Conservation (phyloP, 2,329 filamentous ascomycete genomes). For the Onygenales sp. region DNA sequence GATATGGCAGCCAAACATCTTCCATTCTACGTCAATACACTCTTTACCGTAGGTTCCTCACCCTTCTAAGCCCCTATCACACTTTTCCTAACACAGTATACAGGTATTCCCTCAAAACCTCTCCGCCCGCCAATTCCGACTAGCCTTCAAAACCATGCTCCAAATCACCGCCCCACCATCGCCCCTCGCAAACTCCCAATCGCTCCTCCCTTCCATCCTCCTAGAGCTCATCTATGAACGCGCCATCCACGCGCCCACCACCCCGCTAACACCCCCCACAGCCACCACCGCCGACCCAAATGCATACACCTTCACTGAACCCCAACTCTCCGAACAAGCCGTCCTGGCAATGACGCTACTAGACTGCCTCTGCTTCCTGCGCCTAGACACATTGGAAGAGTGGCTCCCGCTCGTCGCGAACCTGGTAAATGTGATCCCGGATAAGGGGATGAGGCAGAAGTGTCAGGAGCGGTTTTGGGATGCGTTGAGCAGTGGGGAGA, state of each 20-base stretch:
- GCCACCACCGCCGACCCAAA: slow-evolving; percentile 22
- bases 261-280: slow-evolving; percentile 31
- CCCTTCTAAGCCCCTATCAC: background rate
- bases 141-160: slow-evolving; percentile 79
- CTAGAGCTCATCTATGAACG: slow-evolving; percentile 68
- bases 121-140: slow-evolving; percentile 73
- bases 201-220: slow-evolving; percentile 67
- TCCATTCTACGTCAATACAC: slow-evolving; percentile 72
- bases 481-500: slow-evolving; percentile 67
- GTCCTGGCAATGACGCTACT: slow-evolving; percentile 67
- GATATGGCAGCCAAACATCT: slow-evolving; percentile 60
- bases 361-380: slow-evolving; percentile 67
- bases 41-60: slow-evolving; percentile 49
- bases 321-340: slow-evolving; percentile 62
- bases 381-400: slow-evolving; percentile 61
- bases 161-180: slow-evolving; percentile 74
- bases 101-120: slow-evolving; percentile 67
- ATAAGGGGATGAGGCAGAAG: slow-evolving; percentile 51
- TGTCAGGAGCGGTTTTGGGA: slow-evolving; percentile 71
- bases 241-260: slow-evolving; percentile 45
- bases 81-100: slow-evolving; percentile 2
- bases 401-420: slow-evolving; percentile 68
- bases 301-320: slow-evolving; percentile 17
- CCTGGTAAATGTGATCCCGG: slow-evolving; percentile 54
- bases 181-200: slow-evolving; percentile 60